Conservation (phyloP, 176 grass and related monocot species). For the Zizania latifolia region DNA sequence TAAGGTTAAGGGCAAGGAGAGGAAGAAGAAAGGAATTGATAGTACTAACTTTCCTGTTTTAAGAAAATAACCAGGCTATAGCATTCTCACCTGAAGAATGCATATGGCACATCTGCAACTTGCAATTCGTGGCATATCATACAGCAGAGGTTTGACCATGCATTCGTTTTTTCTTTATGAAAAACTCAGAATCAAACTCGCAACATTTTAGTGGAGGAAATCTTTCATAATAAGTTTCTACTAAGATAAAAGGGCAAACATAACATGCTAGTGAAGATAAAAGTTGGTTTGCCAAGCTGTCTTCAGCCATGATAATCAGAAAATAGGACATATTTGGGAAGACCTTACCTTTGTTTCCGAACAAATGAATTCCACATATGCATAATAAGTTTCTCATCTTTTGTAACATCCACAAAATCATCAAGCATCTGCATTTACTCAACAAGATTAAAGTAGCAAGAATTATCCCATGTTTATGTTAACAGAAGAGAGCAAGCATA, state of each 20-base stretch:
- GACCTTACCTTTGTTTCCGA: slow-evolving; percentile 76
- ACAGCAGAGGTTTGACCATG: background rate
- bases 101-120: background rate
- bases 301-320: too few species aligned
- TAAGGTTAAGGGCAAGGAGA: background rate
- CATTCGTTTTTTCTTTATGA: background rate
- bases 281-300: too few species aligned
- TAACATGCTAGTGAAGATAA: too few species aligned
- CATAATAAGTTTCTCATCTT: slow-evolving; percentile 98
- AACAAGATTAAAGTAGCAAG: slow-evolving; percentile 4
- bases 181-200: background rate
- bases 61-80: background rate
- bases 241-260: too few species aligned
- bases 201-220: background rate
- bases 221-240: background rate
- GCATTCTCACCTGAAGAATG: background rate
- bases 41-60: background rate
- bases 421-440: slow-evolving; percentile 80
- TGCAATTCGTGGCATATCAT: background rate
- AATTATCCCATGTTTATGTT: background rate
- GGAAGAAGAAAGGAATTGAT: background rate
- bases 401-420: slow-evolving; percentile 97
- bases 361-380: slow-evolving; percentile 99
- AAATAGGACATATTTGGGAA: background rate
- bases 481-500: background rate